Evolutionary conservation across 2,329 filamentous ascomycete species (phyloP), one percentile per base, ranked within the genome.

Genomic region (Proliferodiscus dingleyae): DNA sequence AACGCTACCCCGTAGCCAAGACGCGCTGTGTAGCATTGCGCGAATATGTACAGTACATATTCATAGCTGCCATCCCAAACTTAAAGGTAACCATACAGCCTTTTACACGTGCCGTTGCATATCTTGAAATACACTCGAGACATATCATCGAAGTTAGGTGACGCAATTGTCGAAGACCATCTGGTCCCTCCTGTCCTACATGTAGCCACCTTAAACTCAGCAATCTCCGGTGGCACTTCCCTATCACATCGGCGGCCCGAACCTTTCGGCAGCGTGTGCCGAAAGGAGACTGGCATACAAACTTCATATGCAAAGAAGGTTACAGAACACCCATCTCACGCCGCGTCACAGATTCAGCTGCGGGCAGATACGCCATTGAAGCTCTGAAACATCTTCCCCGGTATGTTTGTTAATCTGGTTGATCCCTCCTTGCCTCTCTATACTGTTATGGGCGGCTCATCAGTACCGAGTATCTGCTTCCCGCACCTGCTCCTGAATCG

Each of bases 371-470:
- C 9, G 32, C 16, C n/a, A 24, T 23, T 22, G 34, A 33, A 40
- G 43, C 29, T 47, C 43, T 44, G 38, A 55, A 54, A 50, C 49
- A 47, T 46, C 47, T 32, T 45, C 39, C 47, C 51, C 47, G 54
- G 59, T 60, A 60, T 51, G 59, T 59, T 43, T 56, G 48, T 52
- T 54, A 56, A 57, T 60, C 42, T 59, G 57, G 54, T 45, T 59
- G 47, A 52, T 26, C n/a, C n/a, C n/a, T 51, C 37, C 50, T 46
- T 33, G 21, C 43, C 39, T 45, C 56, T 49, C 38, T 41, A 36
- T 15, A 13, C 33, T 51, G 28, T 43, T 29, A 28, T 37, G 50
- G 41, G 51, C 52, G 51, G 56, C 56, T 58, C 54, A 43, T 52
- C 43, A 54, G 47, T 59, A 56, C 54, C 55, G 52, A 61, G 53